phyloP scores from a whole-genome alignment of 1,139 yeast genomes.

The Yamadazyma epiphylla region DNA sequence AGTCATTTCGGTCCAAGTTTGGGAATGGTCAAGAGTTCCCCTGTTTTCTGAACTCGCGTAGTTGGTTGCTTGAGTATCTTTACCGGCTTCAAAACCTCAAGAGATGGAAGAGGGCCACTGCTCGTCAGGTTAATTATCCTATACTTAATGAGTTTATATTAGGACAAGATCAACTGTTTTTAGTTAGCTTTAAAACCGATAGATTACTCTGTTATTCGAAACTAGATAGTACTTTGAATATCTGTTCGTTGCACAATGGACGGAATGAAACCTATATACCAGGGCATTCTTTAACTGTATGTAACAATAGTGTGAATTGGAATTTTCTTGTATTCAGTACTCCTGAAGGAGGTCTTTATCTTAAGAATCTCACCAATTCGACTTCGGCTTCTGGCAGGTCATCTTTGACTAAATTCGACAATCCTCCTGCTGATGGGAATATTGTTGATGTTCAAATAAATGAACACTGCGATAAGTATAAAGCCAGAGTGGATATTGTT shows the following conservation, averaged over 20 bases:
- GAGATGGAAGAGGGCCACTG: constrained; percentile 51
- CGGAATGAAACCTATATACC: constrained; percentile 38
- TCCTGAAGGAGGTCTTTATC: constrained; percentile 23
- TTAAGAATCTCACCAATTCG: constrained; percentile 32
- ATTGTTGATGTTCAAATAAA: constrained; percentile 21
- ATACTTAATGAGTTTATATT: constrained; percentile 24
- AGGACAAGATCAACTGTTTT: constrained; percentile 23
- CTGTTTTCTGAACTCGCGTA: constrained; percentile 48
- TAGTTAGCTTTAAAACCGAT: constrained; percentile 36
- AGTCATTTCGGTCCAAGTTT: constrained; percentile 46
- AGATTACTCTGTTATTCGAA: constrained; percentile 31
- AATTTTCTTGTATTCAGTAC: constrained; percentile 30
- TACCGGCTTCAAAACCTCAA: constrained; percentile 39
- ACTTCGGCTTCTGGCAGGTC: constrained; percentile 27
- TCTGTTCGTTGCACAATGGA: constrained; percentile 40
- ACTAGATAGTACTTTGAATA: constrained; percentile 32
- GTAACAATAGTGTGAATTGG: constrained; percentile 26
- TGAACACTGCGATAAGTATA: constrained; percentile 20
- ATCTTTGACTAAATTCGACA: constrained; percentile 15
- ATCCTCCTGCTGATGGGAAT: constrained; percentile 5
- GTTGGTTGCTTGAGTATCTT: constrained; percentile 56
- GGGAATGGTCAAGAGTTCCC: constrained; percentile 46
- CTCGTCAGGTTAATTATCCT: constrained; percentile 27
- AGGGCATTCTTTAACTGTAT: constrained; percentile 22
- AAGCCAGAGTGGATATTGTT: constrained; percentile 23